phyloP scores from a whole-genome alignment of 352 stramenopile species.

The Plasmopara viticola region DNA sequence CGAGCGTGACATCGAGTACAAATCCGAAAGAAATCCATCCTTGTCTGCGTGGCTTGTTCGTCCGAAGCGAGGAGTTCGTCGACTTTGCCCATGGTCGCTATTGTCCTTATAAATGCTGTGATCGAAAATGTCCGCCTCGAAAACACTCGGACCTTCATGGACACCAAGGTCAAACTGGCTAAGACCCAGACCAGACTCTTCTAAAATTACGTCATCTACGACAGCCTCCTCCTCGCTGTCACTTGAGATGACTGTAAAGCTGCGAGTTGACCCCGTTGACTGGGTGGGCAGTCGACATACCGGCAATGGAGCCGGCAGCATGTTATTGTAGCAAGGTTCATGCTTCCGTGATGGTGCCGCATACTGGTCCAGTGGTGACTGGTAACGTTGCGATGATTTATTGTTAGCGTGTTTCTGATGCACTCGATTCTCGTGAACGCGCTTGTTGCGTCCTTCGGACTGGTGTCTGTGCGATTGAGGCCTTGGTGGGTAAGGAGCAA shows the following conservation, averaged over 20 bases:
- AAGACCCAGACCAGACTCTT: conserved; percentile 24
- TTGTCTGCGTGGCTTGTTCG: conserved; percentile 35
- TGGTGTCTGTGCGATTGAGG: conserved; percentile 21
- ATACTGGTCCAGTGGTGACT: conserved; percentile 25
- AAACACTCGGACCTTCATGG: conserved; percentile 14
- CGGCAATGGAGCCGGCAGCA: conserved; percentile 10
- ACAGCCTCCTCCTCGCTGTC: conserved; percentile 26
- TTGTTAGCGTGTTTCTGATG: conserved; percentile 11
- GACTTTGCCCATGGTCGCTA: conserved; percentile 9
- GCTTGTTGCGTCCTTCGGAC: conserved; percentile 31
- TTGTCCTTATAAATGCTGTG: conserved; percentile 27
- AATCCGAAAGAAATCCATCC: conserved; percentile 33
- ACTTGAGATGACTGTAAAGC: conserved; percentile 22
- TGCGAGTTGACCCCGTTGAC: conserved; percentile 16
- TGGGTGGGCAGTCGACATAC: conserved; percentile 25
- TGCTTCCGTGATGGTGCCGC: conserved; percentile 11
- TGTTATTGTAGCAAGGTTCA: conserved; percentile 13
- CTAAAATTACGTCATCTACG: conserved; percentile 7
- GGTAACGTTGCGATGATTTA: conserved; percentile 7
- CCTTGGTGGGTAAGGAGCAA: conserved; percentile 25
- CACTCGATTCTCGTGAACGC: conserved; percentile 23
- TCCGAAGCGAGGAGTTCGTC: conserved; percentile 24
- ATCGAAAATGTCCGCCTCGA: conserved; percentile 16
- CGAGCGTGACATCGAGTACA: conserved; percentile 34
- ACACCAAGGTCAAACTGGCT: conserved; percentile 36